Percentiles rank a stretch among this genome's conserved stretches.
Conservation (phyloP, 139 green algal species). For the Micractinium sp. region DNA sequence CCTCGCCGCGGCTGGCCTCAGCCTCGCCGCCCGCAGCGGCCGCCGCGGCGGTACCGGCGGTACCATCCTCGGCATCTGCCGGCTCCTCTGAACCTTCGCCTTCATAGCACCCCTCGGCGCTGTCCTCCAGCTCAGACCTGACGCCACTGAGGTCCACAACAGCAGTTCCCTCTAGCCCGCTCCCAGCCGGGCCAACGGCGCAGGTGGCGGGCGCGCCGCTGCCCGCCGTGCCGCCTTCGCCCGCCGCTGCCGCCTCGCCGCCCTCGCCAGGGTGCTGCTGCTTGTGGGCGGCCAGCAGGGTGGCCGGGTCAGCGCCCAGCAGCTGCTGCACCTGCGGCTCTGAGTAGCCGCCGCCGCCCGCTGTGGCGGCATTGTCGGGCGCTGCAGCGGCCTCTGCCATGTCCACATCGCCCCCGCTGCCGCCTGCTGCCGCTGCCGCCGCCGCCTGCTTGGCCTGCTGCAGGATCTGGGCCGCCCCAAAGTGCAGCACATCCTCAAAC, state of each 20-base stretch:
- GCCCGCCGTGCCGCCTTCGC: background rate
- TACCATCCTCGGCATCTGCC: conserved; percentile 23
- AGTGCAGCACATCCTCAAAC: conserved; percentile 73
- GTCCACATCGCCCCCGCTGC: conserved; percentile 6
- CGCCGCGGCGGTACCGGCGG: background rate
- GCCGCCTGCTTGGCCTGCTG: conserved; percentile 6
- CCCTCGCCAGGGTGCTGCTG: background rate
- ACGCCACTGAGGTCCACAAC: conserved; percentile 29
- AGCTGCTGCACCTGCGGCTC: conserved; percentile 45
- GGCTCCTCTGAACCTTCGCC: conserved; percentile 44
- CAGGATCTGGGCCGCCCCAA: conserved; percentile 66
- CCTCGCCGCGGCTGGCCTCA: conserved; percentile 46
- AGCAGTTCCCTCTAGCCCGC: conserved; percentile 41
- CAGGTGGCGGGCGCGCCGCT: background rate
- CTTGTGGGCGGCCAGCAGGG: conserved; percentile 23
- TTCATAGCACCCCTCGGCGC: conserved; percentile 46
- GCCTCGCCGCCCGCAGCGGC: background rate
- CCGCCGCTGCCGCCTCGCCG: background rate
- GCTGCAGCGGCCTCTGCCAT: conserved; percentile 8
- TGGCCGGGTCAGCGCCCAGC: conserved; percentile 31
- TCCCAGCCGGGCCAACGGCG: conserved; percentile 14
- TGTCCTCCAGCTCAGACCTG: conserved; percentile 40
- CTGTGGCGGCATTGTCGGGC: background rate
- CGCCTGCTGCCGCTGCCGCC: background rate
- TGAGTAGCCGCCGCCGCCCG: conserved; percentile 20